Conservation (phyloP, 2,329 filamentous ascomycete species). For the Gremmenia infestans region DNA sequence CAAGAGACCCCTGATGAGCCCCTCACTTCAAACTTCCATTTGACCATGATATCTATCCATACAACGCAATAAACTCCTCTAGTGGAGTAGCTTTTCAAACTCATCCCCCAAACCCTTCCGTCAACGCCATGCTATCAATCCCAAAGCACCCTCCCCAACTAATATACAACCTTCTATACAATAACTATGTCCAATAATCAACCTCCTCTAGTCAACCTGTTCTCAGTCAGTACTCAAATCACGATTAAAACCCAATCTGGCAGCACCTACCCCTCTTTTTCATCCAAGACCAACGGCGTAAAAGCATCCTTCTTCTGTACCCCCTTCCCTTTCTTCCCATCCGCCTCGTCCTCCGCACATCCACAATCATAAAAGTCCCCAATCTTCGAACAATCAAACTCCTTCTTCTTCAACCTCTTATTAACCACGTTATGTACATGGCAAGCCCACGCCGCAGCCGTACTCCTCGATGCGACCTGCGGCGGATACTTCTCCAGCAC, state of each 20-base stretch:
- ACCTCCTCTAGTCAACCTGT: constrained; percentile 18
- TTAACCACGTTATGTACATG: constrained; percentile 66
- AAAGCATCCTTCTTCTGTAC: constrained; percentile 28
- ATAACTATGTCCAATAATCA: constrained; percentile 20
- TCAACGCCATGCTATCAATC: constrained; percentile 5
- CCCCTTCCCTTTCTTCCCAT: constrained; percentile 27
- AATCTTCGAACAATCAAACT: constrained; percentile 63
- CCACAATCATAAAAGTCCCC: constrained; percentile 70
- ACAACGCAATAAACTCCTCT: neutral
- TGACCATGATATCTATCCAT: no score
- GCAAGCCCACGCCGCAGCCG: constrained; percentile 63
- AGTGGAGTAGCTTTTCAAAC: neutral
- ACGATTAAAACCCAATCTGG: neutral
- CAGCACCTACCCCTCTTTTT: constrained; percentile 28
- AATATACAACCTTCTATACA: neutral
- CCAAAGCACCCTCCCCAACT: constrained; percentile 1
- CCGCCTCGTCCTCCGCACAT: constrained; percentile 57
- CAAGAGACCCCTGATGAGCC: no score
- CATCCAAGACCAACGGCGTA: constrained; percentile 29
- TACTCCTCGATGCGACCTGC: constrained; percentile 58
- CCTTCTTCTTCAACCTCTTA: constrained; percentile 53
- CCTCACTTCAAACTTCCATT: no score
- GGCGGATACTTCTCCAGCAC: constrained; percentile 59
- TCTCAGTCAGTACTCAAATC: neutral
- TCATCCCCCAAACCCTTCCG: neutral